Base-by-base conservation (phyloP, 2,329 filamentous ascomycete species). In the Tolypocladium guangdongense region DNA sequence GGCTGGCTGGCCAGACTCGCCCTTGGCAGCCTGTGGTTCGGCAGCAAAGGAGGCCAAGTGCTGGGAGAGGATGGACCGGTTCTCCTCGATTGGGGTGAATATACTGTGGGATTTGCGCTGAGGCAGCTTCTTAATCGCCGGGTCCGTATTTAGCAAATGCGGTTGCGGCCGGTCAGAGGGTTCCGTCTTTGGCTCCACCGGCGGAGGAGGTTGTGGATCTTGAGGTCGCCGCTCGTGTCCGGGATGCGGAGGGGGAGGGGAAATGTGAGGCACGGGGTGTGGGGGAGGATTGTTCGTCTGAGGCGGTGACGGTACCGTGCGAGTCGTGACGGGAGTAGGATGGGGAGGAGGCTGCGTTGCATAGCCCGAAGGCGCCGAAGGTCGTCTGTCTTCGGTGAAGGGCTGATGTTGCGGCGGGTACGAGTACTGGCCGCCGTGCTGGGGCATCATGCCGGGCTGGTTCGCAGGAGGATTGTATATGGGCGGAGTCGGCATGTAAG, bases 61-160 rank as follows among this genome's bases (percentile, higher is more conserved):
- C 59, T 92, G 88, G 14, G 89, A 90, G 45, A 96, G 72, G 55
- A 96, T 86, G 1, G 91, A 96, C 49, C 88, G 82, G 62, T 87
- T 90, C 66, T 96, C 91, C 63, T 97, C 93, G 57, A 99, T 95
- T 0, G 93, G 93, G 0, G 93, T 99, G 66, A 97, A 97, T 55
- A 99, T 97, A 68, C 91, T 96, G 66, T 91, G 86, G 24, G 86
- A 86, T 67, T 91, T 91, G 36, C 88, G 84, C 63, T 86, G 87
- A 2, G 86, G 84, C 58, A 88, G 73, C 60, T 80, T 82, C 68
- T 81, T 81, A 57, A 82, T 78, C 20, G 73, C 73, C 37, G 70
- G 68, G 49, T 74, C 74, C 7, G 74, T 81, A 59, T 79, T 79
- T 51, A 78, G 64, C 45, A 77, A 62, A 10, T 71, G 77, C 36